Evolutionary conservation across 345 rosid genomes (phyloP), one percentile per base, ranked within the genome.

Genomic region (Syzygium aqueum): DNA sequence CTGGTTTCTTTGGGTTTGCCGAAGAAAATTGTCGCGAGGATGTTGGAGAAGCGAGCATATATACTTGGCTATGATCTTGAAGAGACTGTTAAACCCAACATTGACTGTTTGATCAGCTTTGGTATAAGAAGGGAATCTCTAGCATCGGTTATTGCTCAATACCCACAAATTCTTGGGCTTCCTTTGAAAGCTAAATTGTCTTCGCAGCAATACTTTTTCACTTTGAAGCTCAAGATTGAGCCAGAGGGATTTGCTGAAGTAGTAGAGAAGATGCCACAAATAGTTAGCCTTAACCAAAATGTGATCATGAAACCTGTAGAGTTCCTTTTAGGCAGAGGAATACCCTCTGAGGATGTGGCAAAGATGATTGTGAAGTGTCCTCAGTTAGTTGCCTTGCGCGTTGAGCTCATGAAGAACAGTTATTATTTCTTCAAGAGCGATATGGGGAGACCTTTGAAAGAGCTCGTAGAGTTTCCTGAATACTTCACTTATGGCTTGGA

Each of bases 401-500:
- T 95, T 6, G 95, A 93, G 73, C 94, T 96, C 61, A 96, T 97
- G 99, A 97, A 97, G 93, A 95, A 92, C 87, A 92, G 98, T 87
- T 95, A 86, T 87, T 95, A 96, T 91, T 96, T 93, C 86, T 95
- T 89, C 90, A 97, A 97, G 88, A 93, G 93, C 14, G 97, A 95
- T 91, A 96, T 96, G 96, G 98, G 98, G 9, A 92, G 98, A 90
- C 99, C 97, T 1, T 9, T 94, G 89, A 95, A 95, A 77, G 98
- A 95, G 83, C 95, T 96, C 3, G 92, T 97, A 50, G 96, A 95
- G 88, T 97, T 93, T 88, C 99, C 99, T 0, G 98, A 96, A 78
- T 96, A 95, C 89, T 97, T 96, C 84, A 97, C 98, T 11, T 96
- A 97, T 59, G 94, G 99, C 91, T 93, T 97, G 94, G 99, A 97